Conservation (phyloP, 2,329 filamentous ascomycete genomes). For the Cytospora piceae region DNA sequence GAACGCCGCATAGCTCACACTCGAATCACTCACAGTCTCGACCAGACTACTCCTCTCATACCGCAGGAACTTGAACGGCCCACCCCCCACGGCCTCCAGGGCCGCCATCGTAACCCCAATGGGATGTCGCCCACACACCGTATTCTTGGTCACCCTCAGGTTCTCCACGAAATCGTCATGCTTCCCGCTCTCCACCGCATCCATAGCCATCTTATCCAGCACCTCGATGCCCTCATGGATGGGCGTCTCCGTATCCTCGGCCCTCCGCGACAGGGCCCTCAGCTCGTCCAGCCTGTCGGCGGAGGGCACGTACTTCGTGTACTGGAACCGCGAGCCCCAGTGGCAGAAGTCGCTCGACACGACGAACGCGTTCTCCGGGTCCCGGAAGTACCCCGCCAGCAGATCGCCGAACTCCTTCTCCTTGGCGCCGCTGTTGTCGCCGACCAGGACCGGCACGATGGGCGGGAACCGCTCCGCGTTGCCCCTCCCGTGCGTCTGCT, state of each 20-base stretch:
- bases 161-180: slow-evolving; percentile 72
- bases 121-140: slow-evolving; percentile 91
- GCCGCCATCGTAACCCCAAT: slow-evolving; percentile 93
- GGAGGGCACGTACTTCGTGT: slow-evolving; percentile 73
- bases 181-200: slow-evolving; percentile 76
- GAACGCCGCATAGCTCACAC: slow-evolving; percentile 93
- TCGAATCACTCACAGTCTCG: slow-evolving; percentile 69
- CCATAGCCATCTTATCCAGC: slow-evolving; percentile 82
- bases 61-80: slow-evolving; percentile 74
- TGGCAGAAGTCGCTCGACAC: slow-evolving; percentile 97
- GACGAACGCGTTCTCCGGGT: slow-evolving; percentile 79
- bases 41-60: slow-evolving; percentile 87
- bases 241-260: slow-evolving; percentile 46
- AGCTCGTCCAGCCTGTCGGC: slow-evolving; percentile 45
- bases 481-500: slow-evolving; percentile 51
- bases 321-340: slow-evolving; percentile 85
- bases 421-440: slow-evolving; percentile 66
- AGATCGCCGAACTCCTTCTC: slow-evolving; percentile 71
- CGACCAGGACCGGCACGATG: slow-evolving; percentile 85
- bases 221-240: slow-evolving; percentile 86
- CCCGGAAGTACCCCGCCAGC: slow-evolving; percentile 77
- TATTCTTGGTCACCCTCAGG: slow-evolving; percentile 77
- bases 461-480: slow-evolving; percentile 60
- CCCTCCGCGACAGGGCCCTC: slow-evolving; percentile 41
- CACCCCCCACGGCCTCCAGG: slow-evolving; percentile 57